Evolutionary conservation across 2,329 filamentous ascomycete genomes (phyloP).

Genomic region (Monosporascus cannonballus): DNA sequence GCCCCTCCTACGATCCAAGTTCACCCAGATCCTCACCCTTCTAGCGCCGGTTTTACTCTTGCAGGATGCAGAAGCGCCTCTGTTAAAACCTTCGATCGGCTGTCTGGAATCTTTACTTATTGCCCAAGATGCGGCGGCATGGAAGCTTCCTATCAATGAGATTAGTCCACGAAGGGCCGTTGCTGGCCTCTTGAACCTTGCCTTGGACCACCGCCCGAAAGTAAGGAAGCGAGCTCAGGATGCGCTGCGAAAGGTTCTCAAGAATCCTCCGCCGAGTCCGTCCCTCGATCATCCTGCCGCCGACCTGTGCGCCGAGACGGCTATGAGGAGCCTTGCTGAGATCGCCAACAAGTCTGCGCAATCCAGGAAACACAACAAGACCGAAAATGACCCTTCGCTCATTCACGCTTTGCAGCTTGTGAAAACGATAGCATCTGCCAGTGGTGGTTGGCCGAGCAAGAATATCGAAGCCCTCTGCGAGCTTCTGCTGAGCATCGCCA

Average conservation of each 20-base stretch:
- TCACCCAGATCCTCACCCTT: constrained; percentile 83
- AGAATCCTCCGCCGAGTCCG: constrained; percentile 81
- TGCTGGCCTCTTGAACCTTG: constrained; percentile 76
- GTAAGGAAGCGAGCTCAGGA: constrained; percentile 91
- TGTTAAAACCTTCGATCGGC: constrained; percentile 83
- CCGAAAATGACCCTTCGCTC: constrained; percentile 70
- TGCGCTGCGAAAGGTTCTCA: constrained; percentile 75
- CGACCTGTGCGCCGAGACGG: constrained; percentile 92
- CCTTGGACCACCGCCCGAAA: constrained; percentile 85
- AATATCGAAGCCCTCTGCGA: constrained; percentile 93
- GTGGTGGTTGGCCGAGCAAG: constrained; percentile 91
- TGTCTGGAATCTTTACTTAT: constrained; percentile 87
- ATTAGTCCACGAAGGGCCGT: constrained; percentile 83
- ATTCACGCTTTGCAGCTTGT: constrained; percentile 91
- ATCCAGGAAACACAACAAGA: constrained; percentile 64
- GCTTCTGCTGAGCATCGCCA: constrained; percentile 79
- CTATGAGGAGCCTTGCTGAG: constrained; percentile 72
- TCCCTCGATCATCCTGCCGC: constrained; percentile 90
- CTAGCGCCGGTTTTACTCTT: constrained; percentile 79
- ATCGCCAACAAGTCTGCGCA: constrained; percentile 57
- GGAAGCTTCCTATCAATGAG: constrained; percentile 78
- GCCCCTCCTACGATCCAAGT: constrained; percentile 86
- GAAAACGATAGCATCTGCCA: constrained; percentile 80
- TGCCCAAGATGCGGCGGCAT: constrained; percentile 80
- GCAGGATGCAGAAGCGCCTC: constrained; percentile 76